Conservation (phyloP, 345 rosid genomes). For the Geranium rotundifolium region DNA sequence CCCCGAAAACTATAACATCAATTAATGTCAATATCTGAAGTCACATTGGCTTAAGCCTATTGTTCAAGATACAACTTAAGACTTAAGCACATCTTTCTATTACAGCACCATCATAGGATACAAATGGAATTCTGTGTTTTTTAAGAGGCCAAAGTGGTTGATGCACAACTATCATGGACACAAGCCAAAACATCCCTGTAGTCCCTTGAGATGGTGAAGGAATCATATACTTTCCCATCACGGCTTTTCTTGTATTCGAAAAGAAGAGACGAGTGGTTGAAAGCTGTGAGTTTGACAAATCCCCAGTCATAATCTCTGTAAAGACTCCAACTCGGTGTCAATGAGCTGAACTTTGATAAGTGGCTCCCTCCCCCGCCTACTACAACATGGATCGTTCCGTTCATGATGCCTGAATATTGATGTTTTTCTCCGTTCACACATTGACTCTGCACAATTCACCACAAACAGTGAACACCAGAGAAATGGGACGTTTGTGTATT, state of each 20-base stretch:
- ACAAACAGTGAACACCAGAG: conserved; percentile 1
- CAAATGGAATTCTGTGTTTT: neutral
- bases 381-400: conserved; percentile 78
- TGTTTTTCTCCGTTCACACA: conserved; percentile 44
- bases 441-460: conserved; percentile 39
- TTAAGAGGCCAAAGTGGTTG: conserved; percentile 57
- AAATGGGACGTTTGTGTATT: neutral
- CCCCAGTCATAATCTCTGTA: conserved; percentile 66
- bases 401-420: conserved; percentile 52
- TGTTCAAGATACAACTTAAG: neutral
- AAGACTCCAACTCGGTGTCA: conserved; percentile 57
- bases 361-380: conserved; percentile 86
- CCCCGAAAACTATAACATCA: too few species aligned
- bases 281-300: conserved; percentile 72
- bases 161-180: conserved; percentile 54
- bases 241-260: conserved; percentile 88
- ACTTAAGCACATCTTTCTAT: neutral
- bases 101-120: neutral
- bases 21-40: too few species aligned
- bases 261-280: conserved; percentile 59
- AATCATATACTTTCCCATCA: conserved; percentile 61
- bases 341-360: conserved; percentile 41
- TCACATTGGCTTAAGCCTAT: neutral
- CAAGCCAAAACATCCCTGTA: conserved; percentile 79
- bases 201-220: conserved; percentile 74